Percentiles rank a stretch among this genome's conserved stretches.
phyloP scores from a whole-genome alignment of 768 basidiomycete species.

The Lactifluus subvellereus region DNA sequence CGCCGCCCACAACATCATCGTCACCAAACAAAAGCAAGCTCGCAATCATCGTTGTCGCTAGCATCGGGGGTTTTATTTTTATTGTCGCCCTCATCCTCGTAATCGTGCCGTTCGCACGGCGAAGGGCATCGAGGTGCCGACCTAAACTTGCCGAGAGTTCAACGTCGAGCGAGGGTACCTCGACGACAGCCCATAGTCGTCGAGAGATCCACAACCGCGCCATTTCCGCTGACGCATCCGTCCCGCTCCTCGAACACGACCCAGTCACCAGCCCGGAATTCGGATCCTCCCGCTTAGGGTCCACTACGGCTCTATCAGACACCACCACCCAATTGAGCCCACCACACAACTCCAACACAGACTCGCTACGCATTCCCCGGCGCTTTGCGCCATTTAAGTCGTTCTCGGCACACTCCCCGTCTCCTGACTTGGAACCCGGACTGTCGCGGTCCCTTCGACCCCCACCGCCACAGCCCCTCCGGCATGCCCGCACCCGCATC shows the following conservation, averaged over 20 bases:
- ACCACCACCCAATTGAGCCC: background rate
- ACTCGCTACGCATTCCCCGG: background rate
- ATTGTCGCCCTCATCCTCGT: constrained; percentile 17
- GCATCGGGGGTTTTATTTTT: constrained; percentile 19
- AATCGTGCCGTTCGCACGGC: constrained; percentile 17
- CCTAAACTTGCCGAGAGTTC: background rate
- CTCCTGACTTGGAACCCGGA: constrained; percentile 9
- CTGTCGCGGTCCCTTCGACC: constrained; percentile 2
- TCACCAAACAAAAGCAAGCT: constrained; percentile 12
- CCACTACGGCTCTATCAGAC: background rate
- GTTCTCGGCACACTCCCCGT: background rate
- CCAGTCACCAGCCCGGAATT: background rate
- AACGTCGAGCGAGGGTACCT: background rate
- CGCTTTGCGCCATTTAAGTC: constrained; percentile 15
- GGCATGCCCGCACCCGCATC: constrained; percentile 19
- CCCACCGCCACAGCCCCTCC: constrained; percentile 14
- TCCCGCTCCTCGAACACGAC: constrained; percentile 21
- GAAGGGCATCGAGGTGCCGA: constrained; percentile 9
- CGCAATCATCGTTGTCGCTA: constrained; percentile 17
- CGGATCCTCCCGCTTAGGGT: background rate
- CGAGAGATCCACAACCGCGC: constrained; percentile 14
- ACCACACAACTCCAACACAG: background rate
- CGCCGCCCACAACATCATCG: background rate
- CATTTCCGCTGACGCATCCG: constrained; percentile 20
- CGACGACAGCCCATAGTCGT: constrained; percentile 1